Evolutionary conservation across 1,284 basidiomycete species (phyloP), one percentile per base, ranked within the genome.

Genomic region (Sutorius eximius): DNA sequence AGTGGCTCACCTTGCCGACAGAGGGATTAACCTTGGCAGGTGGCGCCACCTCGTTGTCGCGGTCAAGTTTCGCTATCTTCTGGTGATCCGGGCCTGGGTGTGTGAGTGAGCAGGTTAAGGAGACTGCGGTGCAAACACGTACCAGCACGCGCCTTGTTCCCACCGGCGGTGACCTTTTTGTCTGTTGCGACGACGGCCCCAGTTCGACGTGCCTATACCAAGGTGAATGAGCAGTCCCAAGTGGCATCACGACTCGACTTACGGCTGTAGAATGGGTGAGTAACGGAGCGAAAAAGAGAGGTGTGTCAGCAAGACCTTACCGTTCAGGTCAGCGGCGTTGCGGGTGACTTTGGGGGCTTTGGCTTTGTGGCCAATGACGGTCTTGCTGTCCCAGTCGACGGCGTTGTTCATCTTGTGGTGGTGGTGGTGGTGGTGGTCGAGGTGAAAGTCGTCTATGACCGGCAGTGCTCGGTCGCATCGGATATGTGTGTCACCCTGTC

Each of bases 1-100:
- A 12, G 5, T 33, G 32, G 73, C 82, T 49, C 62, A 90, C 91
- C 73, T 90, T 91, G 63, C 93, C 94, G 55, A 95, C 91, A 37
- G 80, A 80, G 32, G 87, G 79, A 3, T 81, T 77, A 61, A 99
- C 80, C 74, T 95, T 97, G 60, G 89, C 71, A 43, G 96, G 97
- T 9, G 97, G 95, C 10, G 95, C 92, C 22, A 98, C 95, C 67
- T 98, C 96, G 75, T 98, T 97, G 66, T 97, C 93, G 54, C 91
- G 85, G 75, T 95, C 95, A 44, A 97, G 86, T 71, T 95, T 95
- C 36, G 91, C 94, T 70, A 96, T 95, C 58, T 85, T 85, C 72
- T 94, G 92, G 76, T 97, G 93, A 76, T 98, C 94, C 59, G 92
- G 91, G 43, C 90, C 92, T 91, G 58, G 15, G 8, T 27, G 11